Percentiles rank a stretch among this genome's conserved stretches.
These are phyloP conservation scores for Aspergillus flavus DNA, from an alignment of 2,329 filamentous ascomycete species.

Conservation along the genomic window DNA sequence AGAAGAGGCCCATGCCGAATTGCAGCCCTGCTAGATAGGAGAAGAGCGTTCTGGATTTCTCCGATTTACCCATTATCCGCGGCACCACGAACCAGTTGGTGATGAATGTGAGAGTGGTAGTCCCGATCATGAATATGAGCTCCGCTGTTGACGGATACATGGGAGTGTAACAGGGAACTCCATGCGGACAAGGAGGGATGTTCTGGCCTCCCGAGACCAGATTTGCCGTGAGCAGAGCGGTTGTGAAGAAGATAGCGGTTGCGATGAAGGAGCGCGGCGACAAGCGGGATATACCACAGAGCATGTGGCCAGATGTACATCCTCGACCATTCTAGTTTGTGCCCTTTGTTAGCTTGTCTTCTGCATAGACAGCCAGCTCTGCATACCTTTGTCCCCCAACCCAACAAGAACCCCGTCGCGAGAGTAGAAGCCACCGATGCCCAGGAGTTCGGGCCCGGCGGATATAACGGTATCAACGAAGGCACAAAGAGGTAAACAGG, in stretches of 20 bases:
- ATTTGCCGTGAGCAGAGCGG: slow-evolving; percentile 48
- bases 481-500: slow-evolving; percentile 48
- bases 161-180: slow-evolving; percentile 50
- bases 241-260: slow-evolving; percentile 48
- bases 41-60: slow-evolving; percentile 39
- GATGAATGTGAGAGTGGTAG: slow-evolving; percentile 32
- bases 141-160: slow-evolving; percentile 44
- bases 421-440: slow-evolving; percentile 42
- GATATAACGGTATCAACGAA: slow-evolving; percentile 48
- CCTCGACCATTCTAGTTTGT: slow-evolving; percentile 47
- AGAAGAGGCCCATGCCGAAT: slow-evolving; percentile 55
- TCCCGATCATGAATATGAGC: slow-evolving; percentile 37
- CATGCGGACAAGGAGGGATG: slow-evolving; percentile 42
- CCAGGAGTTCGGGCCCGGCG: slow-evolving; percentile 37
- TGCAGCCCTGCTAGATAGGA: slow-evolving; percentile 52
- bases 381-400: slow-evolving; percentile 56
- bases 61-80: slow-evolving; percentile 29
- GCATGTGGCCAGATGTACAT: slow-evolving; percentile 60
- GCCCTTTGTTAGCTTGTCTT: not conserved
- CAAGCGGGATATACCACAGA: slow-evolving; percentile 55
- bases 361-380: too few species aligned
- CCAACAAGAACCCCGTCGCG: slow-evolving; percentile 48
- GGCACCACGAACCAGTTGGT: slow-evolving; percentile 40
- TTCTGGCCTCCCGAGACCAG: slow-evolving; percentile 35
- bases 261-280: slow-evolving; percentile 54